Base-by-base conservation (phyloP, 2,329 filamentous ascomycete genomes). In the Westerdykella ornata region DNA sequence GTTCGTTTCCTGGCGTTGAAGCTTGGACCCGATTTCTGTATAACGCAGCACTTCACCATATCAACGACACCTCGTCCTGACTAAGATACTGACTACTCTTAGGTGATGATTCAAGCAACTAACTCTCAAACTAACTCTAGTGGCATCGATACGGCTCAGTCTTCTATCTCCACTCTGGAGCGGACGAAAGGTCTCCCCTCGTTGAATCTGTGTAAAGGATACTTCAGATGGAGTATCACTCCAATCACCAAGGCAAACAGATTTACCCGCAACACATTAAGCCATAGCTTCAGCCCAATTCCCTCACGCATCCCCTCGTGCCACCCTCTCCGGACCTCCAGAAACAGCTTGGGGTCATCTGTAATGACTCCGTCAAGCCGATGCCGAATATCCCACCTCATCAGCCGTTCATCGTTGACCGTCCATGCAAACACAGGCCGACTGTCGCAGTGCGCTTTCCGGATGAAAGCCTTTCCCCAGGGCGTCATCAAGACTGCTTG, bases 361-460 rank as follows among this genome's bases (percentile, higher is more conserved):
- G 88, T 94, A 39, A 95, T 81, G 4, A 95, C 83, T 1, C 86
- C 89, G 53, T 94, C 85, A 1, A 94, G 69, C 3, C 65, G 62
- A 32, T 76, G 68, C 19, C 72, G 66, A 26, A 94, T 78, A 48
- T 80, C 76, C 87, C 88, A 95, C 53, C 80, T 76, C 89, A 97
- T 96, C 66, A 80, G 77, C 37, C 74, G 72, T 47, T 78, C 76
- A 12, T 84, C 76, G 60, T 97, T 95, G 38, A 95, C 85, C 0
- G 89, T 96, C 90, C 90, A 97, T 0, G 80, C 76, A 54, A 84
- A 82, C 4, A 96, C 70, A 3, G 76, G 74, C 16, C 84, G 75
- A 13, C 72, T 68, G 1, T 71, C 68, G 36, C 68, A 61, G 45
- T 74, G 74, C 18, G 79, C 77, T 41, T 82, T 75, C 11, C 72